Evolutionary conservation across 371 early-diverging fungal genomes (phyloP).

Genomic region (Haplosporangium sp.): DNA sequence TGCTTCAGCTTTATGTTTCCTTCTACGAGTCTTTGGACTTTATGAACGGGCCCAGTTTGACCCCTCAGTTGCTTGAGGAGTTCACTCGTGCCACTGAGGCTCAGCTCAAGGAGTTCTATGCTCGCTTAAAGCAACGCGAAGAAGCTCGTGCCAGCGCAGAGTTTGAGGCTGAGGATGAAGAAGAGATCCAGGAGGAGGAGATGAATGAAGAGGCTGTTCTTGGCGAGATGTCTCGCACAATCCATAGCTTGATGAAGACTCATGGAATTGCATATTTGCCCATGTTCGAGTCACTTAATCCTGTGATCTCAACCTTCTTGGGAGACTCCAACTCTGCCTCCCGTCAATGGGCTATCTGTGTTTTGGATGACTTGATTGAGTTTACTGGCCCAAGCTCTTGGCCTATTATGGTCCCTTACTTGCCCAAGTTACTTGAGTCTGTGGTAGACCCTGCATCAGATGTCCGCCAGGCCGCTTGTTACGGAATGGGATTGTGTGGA

Average conservation of each 20-base stretch:
- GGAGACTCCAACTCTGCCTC: slow-evolving; percentile 73
- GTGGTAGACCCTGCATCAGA: slow-evolving; percentile 75
- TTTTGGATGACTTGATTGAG: slow-evolving; percentile 92
- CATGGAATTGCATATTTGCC: slow-evolving; percentile 81
- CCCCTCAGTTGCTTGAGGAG: slow-evolving; percentile 67
- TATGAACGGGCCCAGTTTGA: slow-evolving; percentile 76
- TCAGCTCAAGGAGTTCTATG: slow-evolving; percentile 78
- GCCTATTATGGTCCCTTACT: slow-evolving; percentile 79
- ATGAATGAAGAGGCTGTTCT: slow-evolving; percentile 82
- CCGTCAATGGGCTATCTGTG: slow-evolving; percentile 91
- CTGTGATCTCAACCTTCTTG: slow-evolving; percentile 73
- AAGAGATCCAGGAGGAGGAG: slow-evolving; percentile 83
- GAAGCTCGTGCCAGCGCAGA: slow-evolving; percentile 80
- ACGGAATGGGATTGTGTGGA: slow-evolving; percentile 91
- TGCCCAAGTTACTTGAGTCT: slow-evolving; percentile 71
- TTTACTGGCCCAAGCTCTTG: slow-evolving; percentile 85
- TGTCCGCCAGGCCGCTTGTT: slow-evolving; percentile 93
- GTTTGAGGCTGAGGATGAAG: slow-evolving; percentile 92
- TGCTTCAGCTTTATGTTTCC: slow-evolving; percentile 80
- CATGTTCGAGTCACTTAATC: slow-evolving; percentile 83
- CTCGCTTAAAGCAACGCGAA: slow-evolving; percentile 78
- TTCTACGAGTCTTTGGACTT: slow-evolving; percentile 81
- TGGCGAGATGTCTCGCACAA: slow-evolving; percentile 78
- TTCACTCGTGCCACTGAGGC: slow-evolving; percentile 75
- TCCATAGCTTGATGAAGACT: slow-evolving; percentile 80